A percentile compares a stretch with the other conserved stretches of the same genome.
phyloP scores from a whole-genome alignment of 371 early-diverging fungal genomes.

The Actinomucor elegans region DNA sequence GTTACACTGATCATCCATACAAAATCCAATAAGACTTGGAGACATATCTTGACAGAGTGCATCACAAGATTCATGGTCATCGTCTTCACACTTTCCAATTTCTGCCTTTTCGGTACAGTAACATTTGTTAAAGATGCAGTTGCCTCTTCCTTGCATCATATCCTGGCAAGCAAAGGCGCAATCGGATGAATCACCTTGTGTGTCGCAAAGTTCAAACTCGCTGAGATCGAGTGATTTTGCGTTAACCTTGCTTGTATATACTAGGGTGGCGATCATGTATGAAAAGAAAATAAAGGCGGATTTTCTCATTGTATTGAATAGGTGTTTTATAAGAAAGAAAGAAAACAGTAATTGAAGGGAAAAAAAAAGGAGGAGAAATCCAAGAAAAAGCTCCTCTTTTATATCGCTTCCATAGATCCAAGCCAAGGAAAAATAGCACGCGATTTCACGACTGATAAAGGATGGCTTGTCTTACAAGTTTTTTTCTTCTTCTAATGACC shows the following conservation, averaged over 20 bases:
- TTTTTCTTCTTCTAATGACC: too few relatives aligned
- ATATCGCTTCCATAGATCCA: slow-evolving; percentile 3
- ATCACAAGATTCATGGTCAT: slow-evolving; percentile 43
- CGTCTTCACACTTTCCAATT: slow-evolving; percentile 34
- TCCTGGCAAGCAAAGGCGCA: slow-evolving; percentile 26
- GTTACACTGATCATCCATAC: slow-evolving; percentile 40
- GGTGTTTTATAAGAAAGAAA: background rate
- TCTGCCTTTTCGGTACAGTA: slow-evolving; percentile 39
- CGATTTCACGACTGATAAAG: slow-evolving; percentile 19
- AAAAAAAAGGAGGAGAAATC: background rate
- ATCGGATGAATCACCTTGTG: slow-evolving; percentile 22
- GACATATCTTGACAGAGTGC: slow-evolving; percentile 42
- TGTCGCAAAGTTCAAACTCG: slow-evolving; percentile 18
- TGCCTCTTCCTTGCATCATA: slow-evolving; percentile 26
- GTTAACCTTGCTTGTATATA: background rate
- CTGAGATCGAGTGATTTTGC: slow-evolving; percentile 17
- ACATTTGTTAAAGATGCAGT: slow-evolving; percentile 36
- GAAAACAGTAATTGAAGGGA: too few relatives aligned
- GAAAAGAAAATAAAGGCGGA: background rate
- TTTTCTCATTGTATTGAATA: slow-evolving; percentile 3
- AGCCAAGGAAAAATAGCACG: slow-evolving; percentile 8
- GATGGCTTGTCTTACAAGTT: slow-evolving; percentile 14
- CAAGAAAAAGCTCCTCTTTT: background rate
- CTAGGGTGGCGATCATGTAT: background rate
- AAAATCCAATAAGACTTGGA: slow-evolving; percentile 30